Percentiles rank a stretch among this genome's conserved stretches.
These are phyloP conservation scores for Solanum piurae DNA, from an alignment of 257 asterid species.

Conservation along the genomic window DNA sequence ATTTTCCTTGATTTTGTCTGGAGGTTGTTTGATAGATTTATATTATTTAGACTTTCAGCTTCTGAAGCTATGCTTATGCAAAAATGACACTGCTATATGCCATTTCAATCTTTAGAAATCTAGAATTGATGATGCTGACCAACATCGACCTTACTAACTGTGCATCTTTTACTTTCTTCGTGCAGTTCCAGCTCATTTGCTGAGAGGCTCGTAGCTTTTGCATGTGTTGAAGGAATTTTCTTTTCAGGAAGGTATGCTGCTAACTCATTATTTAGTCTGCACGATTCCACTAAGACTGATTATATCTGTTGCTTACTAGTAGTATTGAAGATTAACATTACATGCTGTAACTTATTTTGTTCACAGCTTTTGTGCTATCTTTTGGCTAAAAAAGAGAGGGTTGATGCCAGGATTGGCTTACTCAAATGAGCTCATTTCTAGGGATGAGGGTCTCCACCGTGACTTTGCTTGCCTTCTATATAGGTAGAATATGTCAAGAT, in stretches of 20 bases:
- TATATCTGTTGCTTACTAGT: background rate
- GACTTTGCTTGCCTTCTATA: constrained; percentile 82
- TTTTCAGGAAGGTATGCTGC: constrained; percentile 71
- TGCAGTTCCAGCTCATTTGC: constrained; percentile 64
- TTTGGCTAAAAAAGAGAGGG: constrained; percentile 81
- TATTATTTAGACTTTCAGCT: background rate
- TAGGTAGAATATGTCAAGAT: constrained; percentile 20
- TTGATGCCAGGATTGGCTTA: constrained; percentile 81
- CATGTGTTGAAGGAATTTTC: constrained; percentile 84
- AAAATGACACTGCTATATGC: background rate
- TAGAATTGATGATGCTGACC: background rate
- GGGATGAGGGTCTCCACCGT: constrained; percentile 86
- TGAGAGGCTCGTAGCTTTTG: constrained; percentile 76
- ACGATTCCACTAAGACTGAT: background rate
- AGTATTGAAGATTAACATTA: background rate
- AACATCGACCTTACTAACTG: background rate
- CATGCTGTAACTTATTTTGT: background rate
- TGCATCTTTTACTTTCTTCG: background rate
- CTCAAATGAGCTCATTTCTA: constrained; percentile 76
- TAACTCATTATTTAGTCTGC: background rate
- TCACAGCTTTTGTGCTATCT: constrained; percentile 69
- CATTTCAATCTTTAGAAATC: background rate
- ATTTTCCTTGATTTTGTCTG: background rate
- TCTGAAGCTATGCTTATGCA: background rate
- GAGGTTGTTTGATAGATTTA: background rate